Conservation (phyloP, 768 basidiomycete genomes). For the Cytidiella melzeri region DNA sequence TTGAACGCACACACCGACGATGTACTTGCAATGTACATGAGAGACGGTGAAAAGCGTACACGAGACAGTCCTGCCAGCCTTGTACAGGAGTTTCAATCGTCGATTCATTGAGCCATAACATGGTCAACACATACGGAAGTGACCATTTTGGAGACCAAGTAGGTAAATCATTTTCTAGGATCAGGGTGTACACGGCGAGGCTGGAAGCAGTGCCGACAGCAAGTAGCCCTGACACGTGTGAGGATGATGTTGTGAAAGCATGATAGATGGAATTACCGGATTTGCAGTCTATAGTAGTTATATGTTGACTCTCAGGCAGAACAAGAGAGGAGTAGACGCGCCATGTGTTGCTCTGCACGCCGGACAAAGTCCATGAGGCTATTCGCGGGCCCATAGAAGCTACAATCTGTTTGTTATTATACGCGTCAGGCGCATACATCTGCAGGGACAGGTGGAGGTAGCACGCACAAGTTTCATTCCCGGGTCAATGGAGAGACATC, state of each 20-base stretch:
- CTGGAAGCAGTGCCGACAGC: constrained; percentile 57
- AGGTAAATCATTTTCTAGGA: constrained; percentile 75
- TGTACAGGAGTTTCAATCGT: not conserved
- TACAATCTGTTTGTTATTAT: constrained; percentile 48
- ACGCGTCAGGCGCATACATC: not conserved
- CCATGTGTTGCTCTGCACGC: constrained; percentile 58
- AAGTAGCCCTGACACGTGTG: constrained; percentile 54
- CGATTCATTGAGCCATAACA: constrained; percentile 2
- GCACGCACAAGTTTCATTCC: constrained; percentile 74
- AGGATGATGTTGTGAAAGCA: constrained; percentile 16
- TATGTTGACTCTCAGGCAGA: constrained; percentile 46
- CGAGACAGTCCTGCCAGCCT: constrained; percentile 47
- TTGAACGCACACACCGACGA: constrained; percentile 40
- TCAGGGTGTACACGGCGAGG: constrained; percentile 70
- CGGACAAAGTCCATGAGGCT: constrained; percentile 77
- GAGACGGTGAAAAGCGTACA: constrained; percentile 65
- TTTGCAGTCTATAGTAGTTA: constrained; percentile 66
- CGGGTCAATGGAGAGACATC: constrained; percentile 64
- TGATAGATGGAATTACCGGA: constrained; percentile 43
- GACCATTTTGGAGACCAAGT: constrained; percentile 83
- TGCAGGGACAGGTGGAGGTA: not conserved
- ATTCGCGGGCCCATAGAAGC: constrained; percentile 63
- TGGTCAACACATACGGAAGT: constrained; percentile 39
- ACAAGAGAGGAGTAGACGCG: constrained; percentile 75
- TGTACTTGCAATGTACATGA: constrained; percentile 66